Conservation (phyloP, 1,284 basidiomycete species). For the Ceratobasidium sp. region DNA sequence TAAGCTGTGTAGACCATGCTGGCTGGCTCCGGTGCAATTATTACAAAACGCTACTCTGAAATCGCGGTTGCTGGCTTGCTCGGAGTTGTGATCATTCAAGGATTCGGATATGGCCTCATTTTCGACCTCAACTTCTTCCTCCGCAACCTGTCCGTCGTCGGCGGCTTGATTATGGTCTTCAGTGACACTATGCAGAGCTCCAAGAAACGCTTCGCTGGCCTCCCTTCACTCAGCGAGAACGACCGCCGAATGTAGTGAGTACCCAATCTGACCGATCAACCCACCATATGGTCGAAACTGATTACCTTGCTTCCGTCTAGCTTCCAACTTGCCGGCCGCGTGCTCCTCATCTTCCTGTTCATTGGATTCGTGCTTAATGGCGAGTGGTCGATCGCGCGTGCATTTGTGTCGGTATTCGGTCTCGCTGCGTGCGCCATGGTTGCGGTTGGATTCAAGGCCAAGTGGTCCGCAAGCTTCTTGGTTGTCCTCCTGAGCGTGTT, state of each 20-base stretch:
- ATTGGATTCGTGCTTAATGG: constrained; percentile 97
- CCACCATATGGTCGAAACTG: constrained; percentile 11
- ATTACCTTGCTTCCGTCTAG: constrained; percentile 56
- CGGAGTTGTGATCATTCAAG: constrained; percentile 92
- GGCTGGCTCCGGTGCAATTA: constrained; percentile 85
- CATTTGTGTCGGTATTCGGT: constrained; percentile 87
- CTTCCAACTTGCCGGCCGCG: constrained; percentile 96
- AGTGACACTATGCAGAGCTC: constrained; percentile 91
- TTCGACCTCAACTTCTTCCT: constrained; percentile 99
- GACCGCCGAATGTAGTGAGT: constrained; percentile 98
- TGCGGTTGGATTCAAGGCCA: constrained; percentile 98
- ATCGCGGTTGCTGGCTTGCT: constrained; percentile 90
- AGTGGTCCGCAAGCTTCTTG: constrained; percentile 98
- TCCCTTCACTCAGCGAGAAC: constrained; percentile 91
- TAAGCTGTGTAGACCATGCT: constrained; percentile 79
- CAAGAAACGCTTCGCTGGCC: constrained; percentile 90
- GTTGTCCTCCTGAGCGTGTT: constrained; percentile 91
- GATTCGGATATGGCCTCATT: constrained; percentile 93
- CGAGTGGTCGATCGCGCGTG: constrained; percentile 85
- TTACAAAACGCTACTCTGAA: constrained; percentile 88
- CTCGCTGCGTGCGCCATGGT: constrained; percentile 97
- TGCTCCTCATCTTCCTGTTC: constrained; percentile 99
- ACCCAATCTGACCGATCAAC: not conserved
- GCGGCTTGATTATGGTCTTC: constrained; percentile 97
- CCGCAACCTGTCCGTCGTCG: constrained; percentile 91